Conservation (phyloP, 495 filamentous ascomycete genomes). For the Neurospora tetrasperma region DNA sequence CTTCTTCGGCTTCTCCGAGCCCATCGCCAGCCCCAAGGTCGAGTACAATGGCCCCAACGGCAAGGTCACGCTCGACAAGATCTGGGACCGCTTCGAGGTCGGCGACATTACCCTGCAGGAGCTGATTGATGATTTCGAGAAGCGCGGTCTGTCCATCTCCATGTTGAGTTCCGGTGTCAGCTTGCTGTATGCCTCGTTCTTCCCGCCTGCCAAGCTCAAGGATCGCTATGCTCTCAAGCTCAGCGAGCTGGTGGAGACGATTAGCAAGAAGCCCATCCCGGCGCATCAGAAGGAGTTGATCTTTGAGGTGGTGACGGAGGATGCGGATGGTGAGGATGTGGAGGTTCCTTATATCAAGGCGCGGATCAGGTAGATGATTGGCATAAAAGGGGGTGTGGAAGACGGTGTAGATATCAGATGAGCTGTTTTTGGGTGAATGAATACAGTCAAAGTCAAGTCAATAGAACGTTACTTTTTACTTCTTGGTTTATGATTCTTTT, state of each 20-base stretch:
- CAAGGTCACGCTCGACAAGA: constrained; percentile 81
- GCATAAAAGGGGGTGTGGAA: neutral
- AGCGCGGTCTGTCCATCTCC: constrained; percentile 68
- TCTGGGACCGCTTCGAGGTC: constrained; percentile 97
- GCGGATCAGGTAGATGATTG: constrained; percentile 36
- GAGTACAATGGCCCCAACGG: constrained; percentile 65
- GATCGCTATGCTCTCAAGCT: constrained; percentile 51
- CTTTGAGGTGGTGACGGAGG: constrained; percentile 91
- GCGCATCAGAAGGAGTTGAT: constrained; percentile 90
- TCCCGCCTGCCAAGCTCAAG: constrained; percentile 77
- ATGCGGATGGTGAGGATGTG: constrained; percentile 83
- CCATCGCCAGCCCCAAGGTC: constrained; percentile 84
- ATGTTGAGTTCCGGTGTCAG: constrained; percentile 97
- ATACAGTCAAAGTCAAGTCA: neutral
- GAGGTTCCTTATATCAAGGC: constrained; percentile 97
- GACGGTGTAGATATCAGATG: neutral
- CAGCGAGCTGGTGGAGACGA: constrained; percentile 76
- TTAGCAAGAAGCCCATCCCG: constrained; percentile 87
- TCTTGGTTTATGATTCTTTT: neutral
- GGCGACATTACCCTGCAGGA: constrained; percentile 74
- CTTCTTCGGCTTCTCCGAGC: constrained; percentile 97
- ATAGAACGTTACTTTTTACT: neutral
- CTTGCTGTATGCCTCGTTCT: constrained; percentile 93
- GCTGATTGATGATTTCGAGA: constrained; percentile 70
- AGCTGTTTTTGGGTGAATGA: neutral